Evolutionary conservation across 1,284 basidiomycete genomes (phyloP), one percentile per base, ranked within the genome.

Genomic region (Ustanciosporium gigantosporum): DNA sequence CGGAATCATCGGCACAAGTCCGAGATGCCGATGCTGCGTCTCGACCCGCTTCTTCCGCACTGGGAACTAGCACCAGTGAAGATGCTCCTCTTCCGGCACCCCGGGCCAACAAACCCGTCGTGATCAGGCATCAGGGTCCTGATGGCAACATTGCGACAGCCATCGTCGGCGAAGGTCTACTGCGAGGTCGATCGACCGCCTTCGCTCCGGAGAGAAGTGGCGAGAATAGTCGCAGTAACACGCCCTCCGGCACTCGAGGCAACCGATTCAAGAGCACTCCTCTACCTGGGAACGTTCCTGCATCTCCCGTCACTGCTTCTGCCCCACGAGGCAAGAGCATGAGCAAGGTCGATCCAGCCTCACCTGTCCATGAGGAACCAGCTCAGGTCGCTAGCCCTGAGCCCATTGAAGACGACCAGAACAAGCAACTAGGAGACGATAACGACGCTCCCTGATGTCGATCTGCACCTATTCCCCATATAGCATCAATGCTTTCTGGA

Each of bases 241-340:
- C 61, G 17, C 61, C 61, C 1, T 55, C 56, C 11, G 61, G 61
- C 23, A 55, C 47, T 15, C 50, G 56, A 11, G 51, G 43, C 20
- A 65, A 47, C 25, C 37, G 55, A 14, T 65, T 65, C 45, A 65
- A 65, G 56, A 64, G 60, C 40, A 58, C 60, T n/a, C 60, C 60
- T 11, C 45, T 64, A 3, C 35, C 41, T 15, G 48, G 46, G 4
- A 49, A 36, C n/a, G 47, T 56, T 14, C 45, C 48, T 0, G 29
- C 37, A 27, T 48, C 52, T 9, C 48, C 59, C 3, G 45, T 32
- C 7, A 11, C 42, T 3, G 40, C 27, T 19, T 36, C 24, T n/a
- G 42, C 48, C 25, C 41, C 53, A n/a, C 41, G 44, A 7, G 29
- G 29, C 27, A 27, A 41, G 13, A 34, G 44, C 11, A 39, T 48